These are phyloP conservation scores for Pythium utonaiense DNA, from an alignment of 352 stramenopile genomes.

Conservation along the genomic window DNA sequence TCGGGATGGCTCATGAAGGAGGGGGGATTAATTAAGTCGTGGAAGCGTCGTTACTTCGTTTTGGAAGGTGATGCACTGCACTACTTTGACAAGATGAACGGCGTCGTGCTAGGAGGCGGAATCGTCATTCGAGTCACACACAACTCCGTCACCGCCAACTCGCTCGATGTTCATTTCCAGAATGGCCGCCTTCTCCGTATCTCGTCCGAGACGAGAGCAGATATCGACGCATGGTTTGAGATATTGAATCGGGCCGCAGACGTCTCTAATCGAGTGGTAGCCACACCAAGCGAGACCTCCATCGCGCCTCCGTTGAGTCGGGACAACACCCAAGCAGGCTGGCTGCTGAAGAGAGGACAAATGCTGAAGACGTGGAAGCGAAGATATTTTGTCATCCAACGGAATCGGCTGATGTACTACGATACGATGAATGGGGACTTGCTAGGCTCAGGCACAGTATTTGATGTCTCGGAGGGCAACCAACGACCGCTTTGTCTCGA, in stretches of 20 bases:
- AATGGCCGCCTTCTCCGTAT: slow-evolving; percentile 49
- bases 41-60: slow-evolving; percentile 71
- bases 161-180: slow-evolving; percentile 41
- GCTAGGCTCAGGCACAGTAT: slow-evolving; percentile 62
- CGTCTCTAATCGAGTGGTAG: not conserved
- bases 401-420: slow-evolving; percentile 65
- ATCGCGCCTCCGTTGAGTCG: not conserved
- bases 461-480: slow-evolving; percentile 52
- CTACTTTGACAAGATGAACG: slow-evolving; percentile 50
- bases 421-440: slow-evolving; percentile 31
- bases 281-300: not conserved
- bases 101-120: slow-evolving; percentile 33
- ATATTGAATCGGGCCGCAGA: slow-evolving; percentile 23
- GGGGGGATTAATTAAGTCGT: slow-evolving; percentile 38
- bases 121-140: slow-evolving; percentile 45
- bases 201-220: slow-evolving; percentile 33
- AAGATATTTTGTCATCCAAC: slow-evolving; percentile 68
- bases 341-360: slow-evolving; percentile 81
- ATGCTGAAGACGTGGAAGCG: slow-evolving; percentile 84
- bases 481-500: slow-evolving; percentile 61
- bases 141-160: slow-evolving; percentile 30
- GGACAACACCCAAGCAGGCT: slow-evolving; percentile 31
- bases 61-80: slow-evolving; percentile 44
- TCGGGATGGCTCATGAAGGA: slow-evolving; percentile 66
- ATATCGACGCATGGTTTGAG: slow-evolving; percentile 53